Evolutionary conservation across 179 eudicot species (phyloP).

Genomic region (Camellia oleifera): DNA sequence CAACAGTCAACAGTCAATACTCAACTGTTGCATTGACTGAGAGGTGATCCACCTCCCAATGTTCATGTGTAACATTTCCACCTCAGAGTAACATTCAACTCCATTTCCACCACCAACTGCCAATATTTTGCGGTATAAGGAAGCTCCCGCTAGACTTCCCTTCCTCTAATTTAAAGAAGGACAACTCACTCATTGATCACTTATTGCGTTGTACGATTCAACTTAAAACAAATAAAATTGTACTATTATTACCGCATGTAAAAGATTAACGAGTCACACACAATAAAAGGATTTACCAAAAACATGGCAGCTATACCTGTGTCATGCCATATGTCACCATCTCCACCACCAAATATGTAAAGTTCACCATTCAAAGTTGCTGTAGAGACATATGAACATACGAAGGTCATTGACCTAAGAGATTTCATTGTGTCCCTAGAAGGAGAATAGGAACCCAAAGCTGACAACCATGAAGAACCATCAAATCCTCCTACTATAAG

Average conservation of each 20-base stretch:
- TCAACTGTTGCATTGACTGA: conserved; percentile 68
- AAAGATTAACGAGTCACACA: neutral
- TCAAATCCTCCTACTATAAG: conserved; percentile 61
- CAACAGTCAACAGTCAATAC: conserved; percentile 22
- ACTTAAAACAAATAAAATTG: conserved; percentile 41
- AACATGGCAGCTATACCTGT: conserved; percentile 41
- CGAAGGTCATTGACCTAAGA: conserved; percentile 43
- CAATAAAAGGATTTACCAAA: neutral
- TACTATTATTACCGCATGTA: neutral
- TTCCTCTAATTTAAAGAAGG: conserved; percentile 50
- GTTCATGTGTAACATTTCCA: conserved; percentile 67
- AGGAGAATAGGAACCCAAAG: conserved; percentile 50
- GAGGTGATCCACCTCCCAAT: conserved; percentile 67
- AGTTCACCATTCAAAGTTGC: conserved; percentile 52
- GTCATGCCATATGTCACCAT: conserved; percentile 44
- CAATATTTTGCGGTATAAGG: conserved; percentile 50
- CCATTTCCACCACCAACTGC: conserved; percentile 87
- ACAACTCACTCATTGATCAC: conserved; percentile 48
- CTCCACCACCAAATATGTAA: conserved; percentile 57
- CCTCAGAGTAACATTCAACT: conserved; percentile 52
- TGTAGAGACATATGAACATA: conserved; percentile 46
- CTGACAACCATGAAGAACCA: conserved; percentile 57
- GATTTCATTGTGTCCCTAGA: conserved; percentile 36
- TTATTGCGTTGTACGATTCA: conserved; percentile 55
- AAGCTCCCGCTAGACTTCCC: conserved; percentile 57